Base-by-base conservation (phyloP, 2,329 filamentous ascomycete genomes). In the Ceratocystis variospora region DNA sequence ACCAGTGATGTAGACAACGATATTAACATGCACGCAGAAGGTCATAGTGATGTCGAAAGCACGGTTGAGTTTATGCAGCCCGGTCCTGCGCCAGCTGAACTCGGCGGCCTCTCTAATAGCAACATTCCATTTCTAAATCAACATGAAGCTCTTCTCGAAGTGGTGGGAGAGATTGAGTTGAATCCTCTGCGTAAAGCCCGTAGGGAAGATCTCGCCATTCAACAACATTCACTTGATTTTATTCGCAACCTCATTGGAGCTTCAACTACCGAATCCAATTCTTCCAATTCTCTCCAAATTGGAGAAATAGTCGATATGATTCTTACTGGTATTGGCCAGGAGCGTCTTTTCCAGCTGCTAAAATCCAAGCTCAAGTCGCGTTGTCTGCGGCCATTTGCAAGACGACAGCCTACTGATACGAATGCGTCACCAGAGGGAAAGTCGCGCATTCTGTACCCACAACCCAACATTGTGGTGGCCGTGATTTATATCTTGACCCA, bases 191-290 rank as follows among this genome's bases (percentile, higher is more conserved):
- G 85, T 37, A 86, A 86, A 72, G 84, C 87, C 19, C 83, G 87
- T 64, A 86, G 86, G 70, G 88, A 96, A 70, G 89, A 95, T 70
- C 80, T 92, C 46, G 86, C 87, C 1, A 88, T 96, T 33, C 93
- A 97, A 75, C 90, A 96, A 73, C 92, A 97, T 75, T 89, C 87
- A 0, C 82, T 97, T 19, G 88, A 95, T 71, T 87, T 97, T 71
- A 84, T 99, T 69, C 84, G 93, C 65, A 99, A 99, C 74, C 79
- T 97, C 41, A 89, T 96, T 70, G 61, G 62, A 19, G 45, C 57
- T 17, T 61, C 61, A 2, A 62, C 28, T 37, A 37, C 55, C 5
- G 19, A 17, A 4, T 19, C 33, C 5, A 28, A 10, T 37, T 37
- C 41, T 2, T 45, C 31, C 8, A 88, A 87, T 67, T 74, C 77